Percentiles rank a stretch among this genome's conserved stretches.
Conservation (phyloP, 768 basidiomycete genomes). For the Hericium rajendrae region DNA sequence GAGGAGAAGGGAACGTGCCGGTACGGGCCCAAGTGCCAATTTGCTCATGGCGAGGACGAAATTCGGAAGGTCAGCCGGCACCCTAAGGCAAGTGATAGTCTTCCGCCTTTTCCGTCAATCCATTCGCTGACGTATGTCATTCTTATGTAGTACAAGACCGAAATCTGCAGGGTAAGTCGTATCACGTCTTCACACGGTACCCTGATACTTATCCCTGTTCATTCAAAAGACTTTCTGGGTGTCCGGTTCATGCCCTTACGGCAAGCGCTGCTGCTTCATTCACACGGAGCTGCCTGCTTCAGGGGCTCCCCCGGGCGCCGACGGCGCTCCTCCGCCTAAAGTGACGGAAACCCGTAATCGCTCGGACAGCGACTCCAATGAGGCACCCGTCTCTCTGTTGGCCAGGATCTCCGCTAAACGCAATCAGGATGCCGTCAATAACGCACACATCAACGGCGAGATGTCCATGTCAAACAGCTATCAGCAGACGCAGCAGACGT, state of each 20-base stretch:
- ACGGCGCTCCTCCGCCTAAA: conserved; percentile 43
- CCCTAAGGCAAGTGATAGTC: conserved; percentile 56
- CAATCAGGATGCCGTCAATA: conserved; percentile 32
- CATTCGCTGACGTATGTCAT: conserved; percentile 2
- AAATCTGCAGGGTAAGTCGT: conserved; percentile 73
- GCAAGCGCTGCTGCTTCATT: conserved; percentile 90
- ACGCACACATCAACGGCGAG: conserved; percentile 26
- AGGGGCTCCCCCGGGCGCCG: conserved; percentile 46
- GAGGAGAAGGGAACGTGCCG: conserved; percentile 84
- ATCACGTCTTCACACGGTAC: background rate
- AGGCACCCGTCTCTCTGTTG: conserved; percentile 63
- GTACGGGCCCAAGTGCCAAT: conserved; percentile 85
- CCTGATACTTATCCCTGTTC: conserved; percentile 6
- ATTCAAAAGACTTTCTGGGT: conserved; percentile 78
- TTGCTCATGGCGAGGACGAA: conserved; percentile 88
- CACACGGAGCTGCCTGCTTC: conserved; percentile 74
- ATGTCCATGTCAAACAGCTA: conserved; percentile 28
- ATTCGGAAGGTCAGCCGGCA: conserved; percentile 76
- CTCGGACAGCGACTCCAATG: conserved; percentile 69
- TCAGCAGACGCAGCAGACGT: conserved; percentile 37
- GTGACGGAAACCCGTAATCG: conserved; percentile 46
- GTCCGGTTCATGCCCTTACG: conserved; percentile 87
- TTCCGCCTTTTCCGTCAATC: background rate
- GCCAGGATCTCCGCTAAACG: conserved; percentile 69
- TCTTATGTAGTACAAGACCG: conserved; percentile 71